phyloP scores from a whole-genome alignment of 75 land plant species.

The Pseudotsuga menziesii region DNA sequence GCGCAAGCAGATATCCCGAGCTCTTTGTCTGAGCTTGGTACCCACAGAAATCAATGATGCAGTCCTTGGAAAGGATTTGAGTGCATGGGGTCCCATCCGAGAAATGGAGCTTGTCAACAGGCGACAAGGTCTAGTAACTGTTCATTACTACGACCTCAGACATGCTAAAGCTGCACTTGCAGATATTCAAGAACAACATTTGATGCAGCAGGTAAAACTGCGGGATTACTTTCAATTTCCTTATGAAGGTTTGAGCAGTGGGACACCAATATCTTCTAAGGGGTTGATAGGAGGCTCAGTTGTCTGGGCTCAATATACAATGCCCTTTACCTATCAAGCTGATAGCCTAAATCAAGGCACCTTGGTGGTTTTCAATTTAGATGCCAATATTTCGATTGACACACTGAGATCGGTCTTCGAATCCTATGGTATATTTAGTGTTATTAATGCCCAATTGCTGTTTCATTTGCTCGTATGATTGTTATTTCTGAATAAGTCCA shows the following conservation, averaged over 20 bases:
- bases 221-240: slow-evolving; percentile 22
- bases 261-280: background rate
- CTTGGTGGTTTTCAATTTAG: slow-evolving; percentile 42
- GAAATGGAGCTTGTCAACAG: slow-evolving; percentile 13
- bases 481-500: too few relatives aligned
- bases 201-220: slow-evolving; percentile 30
- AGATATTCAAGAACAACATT: slow-evolving; percentile 35
- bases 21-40: slow-evolving; percentile 19
- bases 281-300: slow-evolving; percentile 20
- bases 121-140: slow-evolving; percentile 25
- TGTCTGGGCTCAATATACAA: slow-evolving; percentile 36
- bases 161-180: slow-evolving; percentile 23
- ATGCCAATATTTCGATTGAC: slow-evolving; percentile 12
- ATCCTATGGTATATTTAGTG: slow-evolving; percentile 11
- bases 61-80: slow-evolving; percentile 21
- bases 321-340: slow-evolving; percentile 1
- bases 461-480: background rate
- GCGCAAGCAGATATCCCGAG: slow-evolving; percentile 30
- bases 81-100: slow-evolving; percentile 26
- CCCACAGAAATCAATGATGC: slow-evolving; percentile 15
- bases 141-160: slow-evolving; percentile 36
- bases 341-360: slow-evolving; percentile 41
- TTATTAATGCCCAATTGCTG: background rate
- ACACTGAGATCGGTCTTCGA: slow-evolving; percentile 17
- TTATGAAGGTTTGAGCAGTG: slow-evolving; percentile 4